phyloP scores from a whole-genome alignment of 1,284 basidiomycete species.

The Rugosomyces carneus region DNA sequence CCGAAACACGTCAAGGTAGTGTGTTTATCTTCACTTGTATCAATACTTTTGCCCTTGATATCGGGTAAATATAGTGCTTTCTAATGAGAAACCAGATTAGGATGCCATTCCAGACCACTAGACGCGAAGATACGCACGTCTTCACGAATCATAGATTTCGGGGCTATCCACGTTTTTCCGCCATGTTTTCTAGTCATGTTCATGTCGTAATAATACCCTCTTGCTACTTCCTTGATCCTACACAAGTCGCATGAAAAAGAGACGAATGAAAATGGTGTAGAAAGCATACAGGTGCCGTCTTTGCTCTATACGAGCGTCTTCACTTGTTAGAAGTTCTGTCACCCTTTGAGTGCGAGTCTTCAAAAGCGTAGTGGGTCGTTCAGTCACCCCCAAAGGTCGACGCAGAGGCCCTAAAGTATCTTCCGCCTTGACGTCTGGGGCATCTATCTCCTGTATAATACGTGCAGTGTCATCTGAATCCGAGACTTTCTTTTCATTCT shows the following conservation, averaged over 20 bases:
- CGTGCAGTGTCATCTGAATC: background rate
- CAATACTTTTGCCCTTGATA: slow-evolving; percentile 69
- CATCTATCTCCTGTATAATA: slow-evolving; percentile 13
- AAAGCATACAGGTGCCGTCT: slow-evolving; percentile 67
- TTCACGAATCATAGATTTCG: slow-evolving; percentile 81
- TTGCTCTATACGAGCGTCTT: slow-evolving; percentile 66
- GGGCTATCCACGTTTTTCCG: slow-evolving; percentile 95
- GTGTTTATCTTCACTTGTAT: slow-evolving; percentile 52
- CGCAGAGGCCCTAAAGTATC: slow-evolving; percentile 49
- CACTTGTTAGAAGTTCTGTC: slow-evolving; percentile 62
- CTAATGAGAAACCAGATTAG: slow-evolving; percentile 35
- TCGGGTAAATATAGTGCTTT: slow-evolving; percentile 90
- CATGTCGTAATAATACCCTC: slow-evolving; percentile 39
- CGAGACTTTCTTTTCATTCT: slow-evolving; percentile 6
- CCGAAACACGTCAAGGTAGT: slow-evolving; percentile 77
- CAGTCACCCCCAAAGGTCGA: slow-evolving; percentile 69
- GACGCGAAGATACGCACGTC: slow-evolving; percentile 55
- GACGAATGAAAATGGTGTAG: background rate
- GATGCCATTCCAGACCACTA: background rate
- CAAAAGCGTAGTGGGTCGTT: slow-evolving; percentile 47
- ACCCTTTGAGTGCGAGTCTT: slow-evolving; percentile 65
- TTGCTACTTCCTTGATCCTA: slow-evolving; percentile 81
- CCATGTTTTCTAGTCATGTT: slow-evolving; percentile 70
- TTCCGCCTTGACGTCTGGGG: slow-evolving; percentile 19
- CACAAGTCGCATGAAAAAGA: slow-evolving; percentile 10